phyloP scores from a whole-genome alignment of 805 yeast species.

The Komagataella kurtzmanii region DNA sequence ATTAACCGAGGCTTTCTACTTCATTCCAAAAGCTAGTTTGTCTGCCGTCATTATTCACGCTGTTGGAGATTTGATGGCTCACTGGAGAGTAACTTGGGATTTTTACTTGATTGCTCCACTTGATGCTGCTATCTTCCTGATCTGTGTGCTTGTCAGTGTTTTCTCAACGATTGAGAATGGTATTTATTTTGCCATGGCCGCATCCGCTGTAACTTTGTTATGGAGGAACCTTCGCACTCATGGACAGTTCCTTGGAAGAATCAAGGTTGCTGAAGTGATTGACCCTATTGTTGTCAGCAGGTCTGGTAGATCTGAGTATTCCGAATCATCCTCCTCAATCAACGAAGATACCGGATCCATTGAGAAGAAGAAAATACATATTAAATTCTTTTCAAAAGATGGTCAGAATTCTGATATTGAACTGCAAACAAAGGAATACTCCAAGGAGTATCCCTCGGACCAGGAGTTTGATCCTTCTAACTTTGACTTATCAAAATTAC shows the following conservation, averaged over 20 bases:
- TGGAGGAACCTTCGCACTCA: conserved; percentile 69
- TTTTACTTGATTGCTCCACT: conserved; percentile 65
- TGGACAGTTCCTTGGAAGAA: conserved; percentile 73
- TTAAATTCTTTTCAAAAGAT: background rate
- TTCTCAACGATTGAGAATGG: conserved; percentile 78
- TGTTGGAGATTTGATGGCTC: conserved; percentile 71
- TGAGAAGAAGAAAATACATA: conserved; percentile 1
- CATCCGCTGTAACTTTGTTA: conserved; percentile 63
- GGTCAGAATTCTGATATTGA: background rate
- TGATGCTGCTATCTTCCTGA: conserved; percentile 59
- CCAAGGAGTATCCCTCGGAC: background rate
- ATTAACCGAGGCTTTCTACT: conserved; percentile 72
- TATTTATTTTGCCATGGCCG: conserved; percentile 80
- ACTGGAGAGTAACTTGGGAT: conserved; percentile 50
- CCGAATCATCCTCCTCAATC: background rate
- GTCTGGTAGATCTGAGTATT: conserved; percentile 7
- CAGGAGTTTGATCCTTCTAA: background rate
- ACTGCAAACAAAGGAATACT: background rate
- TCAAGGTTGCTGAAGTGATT: conserved; percentile 56
- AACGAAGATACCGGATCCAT: conserved; percentile 2
- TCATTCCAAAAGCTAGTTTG: conserved; percentile 81
- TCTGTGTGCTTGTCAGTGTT: conserved; percentile 62
- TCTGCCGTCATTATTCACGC: conserved; percentile 89
- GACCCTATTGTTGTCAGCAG: conserved; percentile 33
- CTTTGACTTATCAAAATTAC: background rate